Conservation (phyloP, 805 yeast genomes). For the Komagataella ulmi region DNA sequence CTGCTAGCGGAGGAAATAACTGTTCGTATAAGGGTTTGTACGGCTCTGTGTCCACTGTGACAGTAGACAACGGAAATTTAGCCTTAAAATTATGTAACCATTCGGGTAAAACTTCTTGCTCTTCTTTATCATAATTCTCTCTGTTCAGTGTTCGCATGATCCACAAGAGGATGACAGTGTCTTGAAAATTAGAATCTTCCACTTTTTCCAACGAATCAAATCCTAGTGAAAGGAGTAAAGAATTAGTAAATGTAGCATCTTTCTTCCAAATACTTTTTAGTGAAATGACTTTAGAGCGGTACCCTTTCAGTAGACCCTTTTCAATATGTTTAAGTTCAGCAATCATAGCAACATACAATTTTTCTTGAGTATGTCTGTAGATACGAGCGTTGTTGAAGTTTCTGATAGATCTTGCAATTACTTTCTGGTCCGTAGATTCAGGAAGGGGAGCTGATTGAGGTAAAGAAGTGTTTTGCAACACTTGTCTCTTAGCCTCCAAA, state of each 20-base stretch:
- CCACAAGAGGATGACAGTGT: slow-evolving; percentile 50
- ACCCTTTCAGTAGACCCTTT: slow-evolving; percentile 21
- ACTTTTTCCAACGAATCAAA: slow-evolving; percentile 39
- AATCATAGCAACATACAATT: slow-evolving; percentile 22
- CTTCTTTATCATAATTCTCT: slow-evolving; percentile 17
- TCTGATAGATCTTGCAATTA: background rate
- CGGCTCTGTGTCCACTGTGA: slow-evolving; percentile 40
- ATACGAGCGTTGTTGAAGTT: slow-evolving; percentile 14
- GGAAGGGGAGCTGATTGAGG: slow-evolving; percentile 3
- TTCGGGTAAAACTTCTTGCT: slow-evolving; percentile 28
- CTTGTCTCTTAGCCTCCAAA: slow-evolving; percentile 29
- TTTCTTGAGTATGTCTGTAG: slow-evolving; percentile 28
- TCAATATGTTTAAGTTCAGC: slow-evolving; percentile 27
- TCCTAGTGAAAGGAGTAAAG: slow-evolving; percentile 45
- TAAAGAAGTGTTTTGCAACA: slow-evolving; percentile 12
- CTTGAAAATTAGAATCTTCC: slow-evolving; percentile 30
- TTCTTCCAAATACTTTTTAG: slow-evolving; percentile 25
- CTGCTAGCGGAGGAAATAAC: slow-evolving; percentile 13
- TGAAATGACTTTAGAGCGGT: slow-evolving; percentile 16
- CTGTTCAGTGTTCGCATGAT: slow-evolving; percentile 44
- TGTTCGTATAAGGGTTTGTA: slow-evolving; percentile 36
- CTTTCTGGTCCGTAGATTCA: background rate
- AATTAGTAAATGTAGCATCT: slow-evolving; percentile 27
- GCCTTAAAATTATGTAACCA: slow-evolving; percentile 28
- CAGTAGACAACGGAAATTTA: slow-evolving; percentile 21